Base-by-base conservation (phyloP, 1,284 basidiomycete species). In the Tilletia indica region DNA sequence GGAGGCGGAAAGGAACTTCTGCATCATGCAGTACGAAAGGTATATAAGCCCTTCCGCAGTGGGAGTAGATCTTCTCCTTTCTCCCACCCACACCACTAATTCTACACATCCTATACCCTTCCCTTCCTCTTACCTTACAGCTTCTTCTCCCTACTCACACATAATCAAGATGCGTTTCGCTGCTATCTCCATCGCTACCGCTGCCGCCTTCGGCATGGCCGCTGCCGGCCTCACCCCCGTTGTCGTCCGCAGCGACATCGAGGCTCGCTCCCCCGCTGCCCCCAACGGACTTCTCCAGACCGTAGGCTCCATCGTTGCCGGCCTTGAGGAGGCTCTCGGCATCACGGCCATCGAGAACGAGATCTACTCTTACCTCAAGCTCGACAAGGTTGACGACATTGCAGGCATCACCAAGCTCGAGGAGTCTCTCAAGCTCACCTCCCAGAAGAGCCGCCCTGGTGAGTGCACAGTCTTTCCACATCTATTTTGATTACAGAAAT, bases 241-340 rank as follows among this genome's bases (percentile, higher is more conserved):
- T 3, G 14, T 45, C 42, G 42, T 45, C 42, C 6, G 14, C 1
- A 45, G 14, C 9, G 3, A 45, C 42, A 3, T 45, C 42, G 42
- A 45, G 42, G 42, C 3, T 14, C 42, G 42, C 42, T 21, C 56
- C 21, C 56, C 56, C 12, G 56, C 56, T 58, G 56, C 56, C 25
- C 56, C 56, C 12, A 58, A 58, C 56, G 56, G 56, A 14, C 56
- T 58, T 12, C 56, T 58, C 56, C 56, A 58, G 21, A 34, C 21
- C 5, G 34, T 72, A 5, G 71, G 71, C 21, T 39, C 38, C 19
- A 11, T 66, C 49, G 25, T 72, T 34, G 16, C 54, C 16, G 56
- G 45, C 14, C 56, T 73, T 38, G 70, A 71, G 64, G 64, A 71
- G 38, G 48, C 16, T n/a, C 68, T 70, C 16, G 72, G 72, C 63